Conservation (phyloP, 495 filamentous ascomycete species). For the Choiromyces venosus region DNA sequence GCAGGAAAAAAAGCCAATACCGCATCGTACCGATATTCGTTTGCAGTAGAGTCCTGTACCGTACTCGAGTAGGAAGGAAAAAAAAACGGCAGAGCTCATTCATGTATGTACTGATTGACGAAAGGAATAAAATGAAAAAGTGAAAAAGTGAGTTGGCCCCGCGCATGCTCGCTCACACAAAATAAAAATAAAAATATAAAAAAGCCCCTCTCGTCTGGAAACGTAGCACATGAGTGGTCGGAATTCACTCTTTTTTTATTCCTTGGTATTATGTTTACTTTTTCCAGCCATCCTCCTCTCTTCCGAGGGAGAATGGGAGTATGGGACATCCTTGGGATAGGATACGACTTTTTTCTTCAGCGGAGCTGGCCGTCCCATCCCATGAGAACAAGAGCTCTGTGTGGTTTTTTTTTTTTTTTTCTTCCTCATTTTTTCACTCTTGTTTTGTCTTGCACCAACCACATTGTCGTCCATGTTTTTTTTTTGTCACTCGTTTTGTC, state of each 20-base stretch:
- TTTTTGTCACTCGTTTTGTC: neutral
- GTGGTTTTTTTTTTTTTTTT: neutral
- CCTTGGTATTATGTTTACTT: neutral
- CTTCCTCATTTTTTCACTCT: neutral
- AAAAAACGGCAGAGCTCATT: neutral
- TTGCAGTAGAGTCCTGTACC: too few species aligned
- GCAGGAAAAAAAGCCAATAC: too few species aligned
- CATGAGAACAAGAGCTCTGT: neutral
- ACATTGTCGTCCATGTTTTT: slow-evolving; percentile 14
- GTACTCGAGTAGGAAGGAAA: neutral
- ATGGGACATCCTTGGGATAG: neutral
- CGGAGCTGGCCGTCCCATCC: slow-evolving; percentile 31
- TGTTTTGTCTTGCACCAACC: slow-evolving; percentile 14
- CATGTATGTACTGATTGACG: neutral
- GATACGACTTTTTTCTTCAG: neutral
- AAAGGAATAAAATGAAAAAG: neutral
- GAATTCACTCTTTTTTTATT: neutral
- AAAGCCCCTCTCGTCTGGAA: neutral
- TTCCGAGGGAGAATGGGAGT: neutral
- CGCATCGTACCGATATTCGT: neutral
- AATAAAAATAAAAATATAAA: neutral
- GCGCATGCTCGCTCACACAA: neutral
- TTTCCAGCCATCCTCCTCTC: neutral
- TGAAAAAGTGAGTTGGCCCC: neutral
- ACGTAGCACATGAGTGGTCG: neutral